These are phyloP conservation scores for Flaveria sonorensis DNA, from an alignment of 129 eudicot species.

Conservation along the genomic window DNA sequence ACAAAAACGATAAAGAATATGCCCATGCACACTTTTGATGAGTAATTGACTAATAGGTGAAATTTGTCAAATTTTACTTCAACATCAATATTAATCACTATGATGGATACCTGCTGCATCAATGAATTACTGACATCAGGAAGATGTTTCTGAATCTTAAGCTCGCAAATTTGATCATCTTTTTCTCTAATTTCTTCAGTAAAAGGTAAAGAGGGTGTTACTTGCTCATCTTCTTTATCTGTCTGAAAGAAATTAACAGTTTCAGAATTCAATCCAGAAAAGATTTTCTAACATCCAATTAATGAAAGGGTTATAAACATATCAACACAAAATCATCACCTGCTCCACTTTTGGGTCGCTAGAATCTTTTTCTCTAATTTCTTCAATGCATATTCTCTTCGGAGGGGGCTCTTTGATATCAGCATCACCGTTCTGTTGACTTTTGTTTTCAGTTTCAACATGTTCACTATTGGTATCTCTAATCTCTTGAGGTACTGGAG, in stretches of 20 bases:
- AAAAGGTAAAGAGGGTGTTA: constrained; percentile 31
- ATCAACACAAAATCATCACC: constrained; percentile 35
- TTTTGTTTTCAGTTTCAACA: constrained; percentile 47
- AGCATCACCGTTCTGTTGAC: constrained; percentile 49
- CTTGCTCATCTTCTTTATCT: constrained; percentile 32
- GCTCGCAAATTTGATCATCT: constrained; percentile 42
- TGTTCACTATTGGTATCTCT: constrained; percentile 27
- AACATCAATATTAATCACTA: constrained; percentile 3
- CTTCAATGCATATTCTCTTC: constrained; percentile 46
- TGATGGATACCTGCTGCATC: constrained; percentile 48
- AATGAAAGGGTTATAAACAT: constrained; percentile 15
- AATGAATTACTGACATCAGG: constrained; percentile 45
- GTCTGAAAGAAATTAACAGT: constrained; percentile 27
- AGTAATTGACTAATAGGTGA: neutral
- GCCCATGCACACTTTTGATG: neutral
- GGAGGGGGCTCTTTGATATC: constrained; percentile 55
- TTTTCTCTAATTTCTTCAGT: constrained; percentile 44
- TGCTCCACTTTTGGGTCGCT: constrained; percentile 48
- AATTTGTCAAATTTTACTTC: neutral
- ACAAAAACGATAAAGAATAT: neutral
- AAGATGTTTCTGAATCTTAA: constrained; percentile 44
- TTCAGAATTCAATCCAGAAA: neutral
- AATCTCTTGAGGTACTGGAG: constrained; percentile 46
- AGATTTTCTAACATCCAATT: neutral
- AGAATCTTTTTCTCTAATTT: constrained; percentile 30